These are phyloP conservation scores for Rutstroemia sp. DNA, from an alignment of 2,329 filamentous ascomycete genomes.

Conservation along the genomic window DNA sequence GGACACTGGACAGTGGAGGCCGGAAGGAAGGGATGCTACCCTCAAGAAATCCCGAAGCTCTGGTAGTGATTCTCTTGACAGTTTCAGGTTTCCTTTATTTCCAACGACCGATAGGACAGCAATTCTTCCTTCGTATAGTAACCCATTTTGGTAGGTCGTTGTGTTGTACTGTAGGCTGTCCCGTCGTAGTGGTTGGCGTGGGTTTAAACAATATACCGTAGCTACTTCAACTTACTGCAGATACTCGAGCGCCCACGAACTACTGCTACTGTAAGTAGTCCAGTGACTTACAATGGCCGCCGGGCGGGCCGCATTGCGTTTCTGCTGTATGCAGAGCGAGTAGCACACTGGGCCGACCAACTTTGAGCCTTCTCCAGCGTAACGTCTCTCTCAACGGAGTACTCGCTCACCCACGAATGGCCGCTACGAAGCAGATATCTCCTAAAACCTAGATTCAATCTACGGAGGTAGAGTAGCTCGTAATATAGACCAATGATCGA, in stretches of 20 bases:
- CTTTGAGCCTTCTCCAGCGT: not conserved
- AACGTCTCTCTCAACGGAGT: too few species aligned
- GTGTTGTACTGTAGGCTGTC: not conserved
- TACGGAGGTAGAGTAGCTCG: not conserved
- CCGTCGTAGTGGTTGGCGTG: not conserved
- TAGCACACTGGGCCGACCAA: not conserved
- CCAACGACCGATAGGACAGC: not conserved
- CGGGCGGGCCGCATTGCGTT: too few species aligned
- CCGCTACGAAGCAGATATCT: too few species aligned
- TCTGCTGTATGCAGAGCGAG: not conserved
- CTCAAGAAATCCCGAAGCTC: not conserved
- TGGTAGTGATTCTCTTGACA: not conserved
- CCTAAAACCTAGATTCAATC: too few species aligned
- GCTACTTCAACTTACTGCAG: not conserved
- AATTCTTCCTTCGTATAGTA: not conserved
- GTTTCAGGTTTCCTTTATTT: not conserved
- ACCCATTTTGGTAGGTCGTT: not conserved
- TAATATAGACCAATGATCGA: constrained; percentile 1
- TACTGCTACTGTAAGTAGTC: not conserved
- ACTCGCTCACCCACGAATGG: too few species aligned
- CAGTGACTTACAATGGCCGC: too few species aligned
- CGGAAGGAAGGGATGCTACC: not conserved
- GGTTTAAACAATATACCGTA: not conserved
- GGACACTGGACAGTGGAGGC: not conserved
- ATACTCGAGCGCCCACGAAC: not conserved